A percentile compares a stretch with the other conserved stretches of the same genome.
Evolutionary conservation across 2,329 filamentous ascomycete genomes (phyloP).

Genomic region (Epichloe brachyelytri): DNA sequence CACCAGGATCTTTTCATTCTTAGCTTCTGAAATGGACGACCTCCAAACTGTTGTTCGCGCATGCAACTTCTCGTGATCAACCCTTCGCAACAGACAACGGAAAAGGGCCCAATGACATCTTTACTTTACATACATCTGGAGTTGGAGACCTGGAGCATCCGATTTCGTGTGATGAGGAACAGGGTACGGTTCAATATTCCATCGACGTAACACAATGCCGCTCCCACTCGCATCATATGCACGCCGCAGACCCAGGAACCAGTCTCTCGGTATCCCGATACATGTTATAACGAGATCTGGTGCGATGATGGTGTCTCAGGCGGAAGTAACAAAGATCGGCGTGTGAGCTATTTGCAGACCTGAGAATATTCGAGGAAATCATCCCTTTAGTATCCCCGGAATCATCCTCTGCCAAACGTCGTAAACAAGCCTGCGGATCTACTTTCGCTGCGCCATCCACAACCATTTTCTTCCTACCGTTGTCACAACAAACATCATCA

Average conservation of each 20-base stretch:
- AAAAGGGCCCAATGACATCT: not conserved
- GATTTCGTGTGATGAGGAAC: not conserved
- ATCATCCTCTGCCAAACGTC: no score
- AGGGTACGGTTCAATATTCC: not conserved
- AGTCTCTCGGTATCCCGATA: conserved; percentile 1
- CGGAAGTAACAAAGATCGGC: not conserved
- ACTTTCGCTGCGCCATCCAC: no score
- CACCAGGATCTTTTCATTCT: not conserved
- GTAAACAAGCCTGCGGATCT: no score
- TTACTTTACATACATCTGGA: not conserved
- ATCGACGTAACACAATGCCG: not conserved
- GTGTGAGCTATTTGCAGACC: not conserved
- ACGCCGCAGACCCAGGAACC: not conserved
- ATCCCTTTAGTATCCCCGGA: not conserved
- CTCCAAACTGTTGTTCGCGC: no score
- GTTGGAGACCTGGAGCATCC: not conserved
- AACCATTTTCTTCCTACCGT: no score
- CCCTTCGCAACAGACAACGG: no score
- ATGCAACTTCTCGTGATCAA: no score
- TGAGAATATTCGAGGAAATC: not conserved
- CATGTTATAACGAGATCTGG: not conserved
- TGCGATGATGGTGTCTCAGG: conserved; percentile 1
- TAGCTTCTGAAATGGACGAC: not conserved
- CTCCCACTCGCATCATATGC: not conserved
- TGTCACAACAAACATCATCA: no score